A percentile compares a stretch with the other conserved stretches of the same genome.
These are phyloP conservation scores for Aspergillus novoparasiticus DNA, from an alignment of 2,329 filamentous ascomycete genomes.

Conservation along the genomic window DNA sequence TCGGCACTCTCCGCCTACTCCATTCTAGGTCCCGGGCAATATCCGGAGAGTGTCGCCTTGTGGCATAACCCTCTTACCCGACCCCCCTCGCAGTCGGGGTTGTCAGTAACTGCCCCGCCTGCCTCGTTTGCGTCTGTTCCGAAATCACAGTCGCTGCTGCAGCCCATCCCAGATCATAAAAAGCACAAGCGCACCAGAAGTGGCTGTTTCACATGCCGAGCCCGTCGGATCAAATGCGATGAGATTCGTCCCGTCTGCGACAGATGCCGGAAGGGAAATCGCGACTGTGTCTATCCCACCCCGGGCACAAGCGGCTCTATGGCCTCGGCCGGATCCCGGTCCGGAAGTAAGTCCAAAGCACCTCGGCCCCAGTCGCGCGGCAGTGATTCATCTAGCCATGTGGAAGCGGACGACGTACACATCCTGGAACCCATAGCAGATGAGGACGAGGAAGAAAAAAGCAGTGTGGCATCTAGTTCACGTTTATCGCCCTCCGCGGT, in stretches of 20 bases:
- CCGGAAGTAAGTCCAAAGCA: conserved; percentile 46
- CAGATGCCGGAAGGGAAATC: conserved; percentile 84
- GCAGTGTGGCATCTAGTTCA: conserved; percentile 24
- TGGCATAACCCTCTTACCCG: conserved; percentile 43
- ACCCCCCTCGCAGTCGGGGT: conserved; percentile 20
- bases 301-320: conserved; percentile 43
- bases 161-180: conserved; percentile 63
- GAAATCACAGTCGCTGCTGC: conserved; percentile 35
- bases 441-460: conserved; percentile 40
- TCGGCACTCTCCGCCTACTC: conserved; percentile 35
- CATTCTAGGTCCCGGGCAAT: conserved; percentile 38
- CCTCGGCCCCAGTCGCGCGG: conserved; percentile 44
- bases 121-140: conserved; percentile 26
- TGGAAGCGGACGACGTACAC: conserved; percentile 44
- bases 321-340: conserved; percentile 45
- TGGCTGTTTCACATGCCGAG: conserved; percentile 90
- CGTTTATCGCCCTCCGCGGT: conserved; percentile 26
- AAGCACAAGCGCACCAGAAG: conserved; percentile 93
- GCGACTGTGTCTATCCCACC: conserved; percentile 88
- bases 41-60: conserved; percentile 47
- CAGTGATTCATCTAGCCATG: conserved; percentile 55
- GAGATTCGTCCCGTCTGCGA: conserved; percentile 87
- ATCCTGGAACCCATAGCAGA: conserved; percentile 47
- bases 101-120: conserved; percentile 15
- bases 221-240: conserved; percentile 91